These are phyloP conservation scores for Ormosia semicastrata DNA, from an alignment of 306 rosid species.

Conservation along the genomic window DNA sequence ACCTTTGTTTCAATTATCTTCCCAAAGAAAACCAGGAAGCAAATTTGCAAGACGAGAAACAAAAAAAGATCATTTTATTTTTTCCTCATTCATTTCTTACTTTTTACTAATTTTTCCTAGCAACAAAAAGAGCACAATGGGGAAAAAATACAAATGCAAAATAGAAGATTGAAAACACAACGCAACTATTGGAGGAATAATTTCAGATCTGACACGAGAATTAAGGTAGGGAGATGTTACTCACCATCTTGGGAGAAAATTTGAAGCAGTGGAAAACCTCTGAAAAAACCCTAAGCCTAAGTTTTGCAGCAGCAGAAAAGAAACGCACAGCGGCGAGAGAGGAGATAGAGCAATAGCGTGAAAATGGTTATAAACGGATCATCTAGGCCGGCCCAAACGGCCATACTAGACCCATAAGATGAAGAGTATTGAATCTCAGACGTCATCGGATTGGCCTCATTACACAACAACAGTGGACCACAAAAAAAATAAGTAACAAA, in stretches of 20 bases:
- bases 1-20: neutral
- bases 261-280: neutral
- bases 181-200: neutral
- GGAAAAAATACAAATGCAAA: neutral
- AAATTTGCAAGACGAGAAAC: too few relatives aligned
- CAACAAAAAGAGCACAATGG: neutral
- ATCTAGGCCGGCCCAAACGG: slow-evolving; percentile 17
- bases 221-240: neutral
- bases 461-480: too few relatives aligned
- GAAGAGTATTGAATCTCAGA: too few relatives aligned
- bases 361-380: neutral
- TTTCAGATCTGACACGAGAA: neutral
- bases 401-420: neutral
- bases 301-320: neutral
- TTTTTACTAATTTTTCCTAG: neutral
- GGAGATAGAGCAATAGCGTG: neutral
- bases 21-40: neutral
- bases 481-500: too few relatives aligned
- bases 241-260: slow-evolving; percentile 29
- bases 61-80: too few relatives aligned
- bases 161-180: neutral
- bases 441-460: too few relatives aligned
- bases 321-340: neutral
- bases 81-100: too few relatives aligned
- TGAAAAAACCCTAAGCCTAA: slow-evolving; percentile 2